A percentile compares a stretch with the other conserved stretches of the same genome.
Evolutionary conservation across 306 rosid species (phyloP).

Genomic region (Quercus bicolor): DNA sequence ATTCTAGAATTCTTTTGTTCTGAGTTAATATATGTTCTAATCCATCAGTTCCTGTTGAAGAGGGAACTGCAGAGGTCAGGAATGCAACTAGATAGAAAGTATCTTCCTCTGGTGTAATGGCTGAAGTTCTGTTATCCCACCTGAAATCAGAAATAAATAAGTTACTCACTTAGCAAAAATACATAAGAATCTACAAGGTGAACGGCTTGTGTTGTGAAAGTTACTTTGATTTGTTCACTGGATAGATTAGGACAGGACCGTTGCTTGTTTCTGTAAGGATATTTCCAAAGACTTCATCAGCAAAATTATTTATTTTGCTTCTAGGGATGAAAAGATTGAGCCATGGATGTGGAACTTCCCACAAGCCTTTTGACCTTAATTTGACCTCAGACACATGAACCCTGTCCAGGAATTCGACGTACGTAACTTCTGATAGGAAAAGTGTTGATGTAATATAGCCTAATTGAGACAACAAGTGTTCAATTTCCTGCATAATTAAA

Average conservation of each 20-base stretch:
- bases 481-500: conserved; percentile 60
- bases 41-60: conserved; percentile 73
- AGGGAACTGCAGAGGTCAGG: conserved; percentile 79
- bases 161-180: conserved; percentile 5
- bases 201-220: background rate
- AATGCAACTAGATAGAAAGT: conserved; percentile 84
- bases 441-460: conserved; percentile 78
- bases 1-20: conserved; percentile 76
- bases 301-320: conserved; percentile 74
- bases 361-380: conserved; percentile 80
- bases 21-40: conserved; percentile 74
- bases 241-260: conserved; percentile 89
- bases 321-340: conserved; percentile 89
- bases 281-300: conserved; percentile 73
- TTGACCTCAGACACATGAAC: conserved; percentile 84
- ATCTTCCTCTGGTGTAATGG: conserved; percentile 79
- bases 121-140: conserved; percentile 84
- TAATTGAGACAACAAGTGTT: conserved; percentile 38
- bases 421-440: conserved; percentile 69
- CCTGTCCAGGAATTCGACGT: conserved; percentile 78
- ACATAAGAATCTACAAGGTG: background rate
- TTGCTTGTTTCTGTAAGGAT: conserved; percentile 72
- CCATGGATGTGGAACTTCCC: conserved; percentile 99
- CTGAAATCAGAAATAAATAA: conserved; percentile 41
- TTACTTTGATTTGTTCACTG: conserved; percentile 84